Percentiles rank a stretch among this genome's conserved stretches.
These are phyloP conservation scores for Aeminium ludgeri DNA, from an alignment of 495 filamentous ascomycete genomes.

Conservation along the genomic window DNA sequence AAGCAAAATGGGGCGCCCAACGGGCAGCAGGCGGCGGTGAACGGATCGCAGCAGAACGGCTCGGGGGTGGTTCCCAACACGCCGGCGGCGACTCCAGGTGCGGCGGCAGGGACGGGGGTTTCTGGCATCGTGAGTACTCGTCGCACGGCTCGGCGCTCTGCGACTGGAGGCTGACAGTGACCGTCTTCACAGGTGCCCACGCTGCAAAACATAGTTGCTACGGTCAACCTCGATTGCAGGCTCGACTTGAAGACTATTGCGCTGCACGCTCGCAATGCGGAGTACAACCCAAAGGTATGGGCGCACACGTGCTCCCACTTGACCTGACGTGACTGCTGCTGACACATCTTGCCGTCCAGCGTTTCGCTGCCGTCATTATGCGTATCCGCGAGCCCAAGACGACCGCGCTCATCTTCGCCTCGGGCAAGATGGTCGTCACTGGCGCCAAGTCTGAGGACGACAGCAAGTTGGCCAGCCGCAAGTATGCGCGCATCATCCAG, in stretches of 20 bases:
- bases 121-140: slow-evolving; percentile 96
- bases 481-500: slow-evolving; percentile 98
- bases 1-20: slow-evolving; percentile 35
- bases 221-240: slow-evolving; percentile 95
- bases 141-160: slow-evolving; percentile 29
- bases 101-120: slow-evolving; percentile 56
- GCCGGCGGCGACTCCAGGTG: slow-evolving; percentile 83
- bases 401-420: slow-evolving; percentile 92
- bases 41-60: no score
- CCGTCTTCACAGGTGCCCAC: slow-evolving; percentile 40
- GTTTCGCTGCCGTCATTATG: slow-evolving; percentile 99
- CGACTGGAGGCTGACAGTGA: slow-evolving; percentile 22
- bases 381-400: slow-evolving; percentile 98
- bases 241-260: slow-evolving; percentile 98
- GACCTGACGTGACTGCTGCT: slow-evolving; percentile 25
- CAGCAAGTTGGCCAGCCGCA: slow-evolving; percentile 87
- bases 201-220: slow-evolving; percentile 97
- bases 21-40: slow-evolving; percentile 33
- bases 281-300: slow-evolving; percentile 92
- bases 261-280: slow-evolving; percentile 92
- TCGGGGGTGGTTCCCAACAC: slow-evolving; percentile 27
- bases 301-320: slow-evolving; percentile 11
- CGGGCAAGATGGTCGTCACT: slow-evolving; percentile 98
- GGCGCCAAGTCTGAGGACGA: slow-evolving; percentile 98
- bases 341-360: no score